A percentile compares a stretch with the other conserved stretches of the same genome.
These are phyloP conservation scores for Phylloporus arenicola DNA, from an alignment of 768 basidiomycete genomes.

Conservation along the genomic window DNA sequence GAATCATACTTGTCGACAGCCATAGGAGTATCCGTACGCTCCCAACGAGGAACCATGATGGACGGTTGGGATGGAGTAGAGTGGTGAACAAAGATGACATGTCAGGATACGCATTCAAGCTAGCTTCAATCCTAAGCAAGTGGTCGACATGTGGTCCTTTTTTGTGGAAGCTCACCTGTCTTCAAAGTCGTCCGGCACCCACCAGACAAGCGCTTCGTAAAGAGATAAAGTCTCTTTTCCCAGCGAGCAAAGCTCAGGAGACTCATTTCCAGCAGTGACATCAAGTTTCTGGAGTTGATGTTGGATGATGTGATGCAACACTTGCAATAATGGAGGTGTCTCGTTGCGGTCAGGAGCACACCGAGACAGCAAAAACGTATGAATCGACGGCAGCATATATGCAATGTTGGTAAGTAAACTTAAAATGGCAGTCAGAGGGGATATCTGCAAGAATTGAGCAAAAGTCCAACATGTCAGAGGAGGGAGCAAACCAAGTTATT, in stretches of 20 bases:
- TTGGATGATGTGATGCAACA: constrained; percentile 40
- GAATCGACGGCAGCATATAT: constrained; percentile 46
- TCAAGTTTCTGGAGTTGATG: constrained; percentile 35
- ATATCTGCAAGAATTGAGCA: constrained; percentile 32
- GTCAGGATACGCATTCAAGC: constrained; percentile 37
- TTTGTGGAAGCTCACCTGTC: constrained; percentile 24
- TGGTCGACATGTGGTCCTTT: background rate
- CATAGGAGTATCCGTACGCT: constrained; percentile 47
- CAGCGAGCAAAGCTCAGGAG: constrained; percentile 27
- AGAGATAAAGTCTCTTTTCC: constrained; percentile 41
- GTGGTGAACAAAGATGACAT: constrained; percentile 39
- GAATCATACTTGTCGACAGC: constrained; percentile 41
- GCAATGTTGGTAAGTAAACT: constrained; percentile 46
- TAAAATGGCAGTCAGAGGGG: constrained; percentile 45
- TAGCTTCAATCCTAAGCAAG: constrained; percentile 13
- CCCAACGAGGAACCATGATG: constrained; percentile 45
- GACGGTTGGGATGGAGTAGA: constrained; percentile 49
- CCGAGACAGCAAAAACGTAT: constrained; percentile 32
- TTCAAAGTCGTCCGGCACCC: constrained; percentile 39
- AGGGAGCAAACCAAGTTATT: constrained; percentile 37
- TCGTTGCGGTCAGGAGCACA: constrained; percentile 20
- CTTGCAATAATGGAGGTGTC: constrained; percentile 33
- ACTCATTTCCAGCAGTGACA: constrained; percentile 23
- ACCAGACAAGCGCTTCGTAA: constrained; percentile 51
- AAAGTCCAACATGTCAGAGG: background rate